A percentile compares a stretch with the other conserved stretches of the same genome.
Conservation (phyloP, 2,329 filamentous ascomycete species). For the Lojkania enalia region DNA sequence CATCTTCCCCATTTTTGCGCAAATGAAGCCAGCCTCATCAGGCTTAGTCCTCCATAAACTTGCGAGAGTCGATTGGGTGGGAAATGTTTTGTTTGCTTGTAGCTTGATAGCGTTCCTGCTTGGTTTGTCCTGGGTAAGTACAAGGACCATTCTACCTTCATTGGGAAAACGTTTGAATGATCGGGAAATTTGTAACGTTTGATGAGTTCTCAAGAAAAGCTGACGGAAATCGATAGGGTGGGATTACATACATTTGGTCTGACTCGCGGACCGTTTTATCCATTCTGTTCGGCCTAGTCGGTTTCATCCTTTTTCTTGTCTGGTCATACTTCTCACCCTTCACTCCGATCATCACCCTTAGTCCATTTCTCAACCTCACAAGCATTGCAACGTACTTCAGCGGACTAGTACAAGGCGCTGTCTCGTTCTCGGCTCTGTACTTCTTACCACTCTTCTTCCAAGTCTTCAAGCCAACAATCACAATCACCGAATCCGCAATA, state of each 20-base stretch:
- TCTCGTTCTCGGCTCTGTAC: constrained; percentile 30
- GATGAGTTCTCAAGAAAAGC: constrained; percentile 2
- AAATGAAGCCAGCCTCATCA: constrained; percentile 26
- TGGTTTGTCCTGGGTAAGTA: constrained; percentile 56
- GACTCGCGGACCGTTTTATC: constrained; percentile 23
- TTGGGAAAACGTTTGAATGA: constrained; percentile 1
- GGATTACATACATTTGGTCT: constrained; percentile 25
- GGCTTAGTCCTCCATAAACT: constrained; percentile 50
- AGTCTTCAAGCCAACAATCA: constrained; percentile 23
- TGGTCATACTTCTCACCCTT: constrained; percentile 24
- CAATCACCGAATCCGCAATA: constrained; percentile 25
- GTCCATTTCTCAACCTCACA: constrained; percentile 30
- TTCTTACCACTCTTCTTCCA: constrained; percentile 38
- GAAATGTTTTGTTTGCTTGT: constrained; percentile 60
- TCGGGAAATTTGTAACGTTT: constrained; percentile 1
- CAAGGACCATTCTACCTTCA: background rate
- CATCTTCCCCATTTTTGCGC: constrained; percentile 51
- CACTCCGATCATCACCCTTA: constrained; percentile 34
- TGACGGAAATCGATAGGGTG: constrained; percentile 20
- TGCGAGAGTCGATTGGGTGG: constrained; percentile 61
- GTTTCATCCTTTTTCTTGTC: constrained; percentile 21
- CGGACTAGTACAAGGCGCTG: constrained; percentile 33
- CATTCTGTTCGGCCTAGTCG: constrained; percentile 21
- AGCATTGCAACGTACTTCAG: constrained; percentile 34
- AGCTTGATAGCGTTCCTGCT: constrained; percentile 60